These are phyloP conservation scores for Oleoguttula mirabilis DNA, from an alignment of 495 filamentous ascomycete genomes.

Conservation along the genomic window DNA sequence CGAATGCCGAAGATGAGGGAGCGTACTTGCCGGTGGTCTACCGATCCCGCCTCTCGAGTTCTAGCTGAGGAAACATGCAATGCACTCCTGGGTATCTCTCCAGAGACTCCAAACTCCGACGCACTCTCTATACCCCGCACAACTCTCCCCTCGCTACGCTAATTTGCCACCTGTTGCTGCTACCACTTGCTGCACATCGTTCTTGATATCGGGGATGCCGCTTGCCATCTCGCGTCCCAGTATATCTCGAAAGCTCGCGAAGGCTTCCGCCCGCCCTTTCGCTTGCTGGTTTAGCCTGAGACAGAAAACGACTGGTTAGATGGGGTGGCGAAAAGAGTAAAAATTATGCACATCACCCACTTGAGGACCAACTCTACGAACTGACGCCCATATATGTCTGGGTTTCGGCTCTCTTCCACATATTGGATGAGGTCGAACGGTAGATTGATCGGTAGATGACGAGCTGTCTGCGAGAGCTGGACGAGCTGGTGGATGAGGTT, in stretches of 20 bases:
- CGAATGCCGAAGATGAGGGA: too few species aligned
- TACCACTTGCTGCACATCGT: conserved; percentile 56
- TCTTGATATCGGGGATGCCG: conserved; percentile 63
- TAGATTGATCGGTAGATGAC: conserved; percentile 39
- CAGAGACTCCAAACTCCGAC: too few species aligned
- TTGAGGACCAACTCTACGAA: conserved; percentile 44
- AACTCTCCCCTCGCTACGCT: too few species aligned
- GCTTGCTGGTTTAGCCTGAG: conserved; percentile 80
- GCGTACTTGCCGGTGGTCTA: too few species aligned
- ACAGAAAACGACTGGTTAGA: conserved; percentile 66
- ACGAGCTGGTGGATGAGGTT: conserved; percentile 33
- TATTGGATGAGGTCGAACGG: conserved; percentile 89
- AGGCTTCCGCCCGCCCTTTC: conserved; percentile 74
- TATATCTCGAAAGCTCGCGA: conserved; percentile 65
- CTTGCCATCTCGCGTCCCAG: conserved; percentile 66
- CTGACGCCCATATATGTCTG: conserved; percentile 95
- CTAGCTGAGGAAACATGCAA: too few species aligned
- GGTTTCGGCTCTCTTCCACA: conserved; percentile 85
- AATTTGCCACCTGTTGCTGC: conserved; percentile 32
- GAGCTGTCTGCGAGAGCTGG: conserved; percentile 35
- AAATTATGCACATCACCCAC: too few species aligned
- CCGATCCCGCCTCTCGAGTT: too few species aligned
- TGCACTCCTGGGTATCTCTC: too few species aligned
- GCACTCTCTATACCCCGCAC: too few species aligned
- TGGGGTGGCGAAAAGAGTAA: neutral